These are phyloP conservation scores for Hypoxylon intermedium DNA, from an alignment of 495 filamentous ascomycete genomes.

Conservation along the genomic window DNA sequence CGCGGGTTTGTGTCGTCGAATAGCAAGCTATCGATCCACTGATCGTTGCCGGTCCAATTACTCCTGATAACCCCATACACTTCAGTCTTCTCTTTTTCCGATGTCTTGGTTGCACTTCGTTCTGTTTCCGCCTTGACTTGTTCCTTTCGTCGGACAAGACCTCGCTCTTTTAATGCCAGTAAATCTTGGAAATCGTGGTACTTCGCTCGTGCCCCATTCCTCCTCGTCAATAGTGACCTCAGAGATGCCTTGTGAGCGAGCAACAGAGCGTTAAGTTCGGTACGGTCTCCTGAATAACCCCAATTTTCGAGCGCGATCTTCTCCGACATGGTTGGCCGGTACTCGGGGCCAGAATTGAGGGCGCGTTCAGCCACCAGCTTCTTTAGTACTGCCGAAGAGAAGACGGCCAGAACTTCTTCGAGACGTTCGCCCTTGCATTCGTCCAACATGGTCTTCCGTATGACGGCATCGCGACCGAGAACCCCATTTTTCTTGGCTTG, in stretches of 20 bases:
- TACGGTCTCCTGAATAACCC: conserved; percentile 65
- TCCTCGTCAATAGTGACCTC: conserved; percentile 57
- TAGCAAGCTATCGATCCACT: conserved; percentile 71
- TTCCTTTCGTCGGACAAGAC: conserved; percentile 51
- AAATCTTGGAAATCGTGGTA: conserved; percentile 66
- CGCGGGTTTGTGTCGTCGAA: conserved; percentile 65
- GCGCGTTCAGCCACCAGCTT: conserved; percentile 62
- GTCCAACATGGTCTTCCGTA: conserved; percentile 90
- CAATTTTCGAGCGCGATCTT: conserved; percentile 67
- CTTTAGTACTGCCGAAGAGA: conserved; percentile 81
- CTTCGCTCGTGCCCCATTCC: conserved; percentile 58
- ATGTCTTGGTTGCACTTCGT: conserved; percentile 36
- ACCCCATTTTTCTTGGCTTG: conserved; percentile 86
- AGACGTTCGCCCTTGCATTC: conserved; percentile 86
- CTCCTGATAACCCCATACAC: conserved; percentile 63
- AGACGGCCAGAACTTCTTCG: conserved; percentile 78
- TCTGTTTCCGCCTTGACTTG: conserved; percentile 41
- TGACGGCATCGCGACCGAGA: conserved; percentile 74
- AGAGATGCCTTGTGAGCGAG: conserved; percentile 76
- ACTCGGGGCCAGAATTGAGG: conserved; percentile 41
- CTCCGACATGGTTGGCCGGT: conserved; percentile 58
- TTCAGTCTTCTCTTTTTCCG: conserved; percentile 48
- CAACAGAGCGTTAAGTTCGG: conserved; percentile 68
- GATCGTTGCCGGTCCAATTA: conserved; percentile 76
- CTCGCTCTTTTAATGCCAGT: conserved; percentile 58